These are phyloP conservation scores for Metarhizium album DNA, from an alignment of 2,329 filamentous ascomycete genomes.

Conservation along the genomic window DNA sequence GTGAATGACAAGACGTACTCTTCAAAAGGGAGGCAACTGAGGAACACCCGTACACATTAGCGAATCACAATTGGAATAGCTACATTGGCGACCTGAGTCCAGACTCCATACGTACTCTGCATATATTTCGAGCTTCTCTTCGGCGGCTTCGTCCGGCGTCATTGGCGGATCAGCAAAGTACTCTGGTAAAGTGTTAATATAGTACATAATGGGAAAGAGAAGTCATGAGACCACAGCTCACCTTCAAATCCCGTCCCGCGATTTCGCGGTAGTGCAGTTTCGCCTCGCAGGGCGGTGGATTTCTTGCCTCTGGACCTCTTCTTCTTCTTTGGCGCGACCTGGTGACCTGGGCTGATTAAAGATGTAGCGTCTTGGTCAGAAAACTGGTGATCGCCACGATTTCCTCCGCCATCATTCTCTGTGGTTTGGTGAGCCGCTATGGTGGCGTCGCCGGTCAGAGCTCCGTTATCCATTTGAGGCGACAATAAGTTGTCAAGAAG, in stretches of 20 bases:
- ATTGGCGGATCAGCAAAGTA: conserved; percentile 72
- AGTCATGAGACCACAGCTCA: conserved; percentile 12
- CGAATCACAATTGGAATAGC: neutral
- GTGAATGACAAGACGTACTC: conserved; percentile 31
- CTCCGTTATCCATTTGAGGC: neutral
- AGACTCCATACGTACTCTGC: conserved; percentile 36
- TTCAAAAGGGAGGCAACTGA: conserved; percentile 40
- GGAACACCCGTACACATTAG: conserved; percentile 10
- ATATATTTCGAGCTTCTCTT: conserved; percentile 59
- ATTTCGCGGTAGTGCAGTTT: conserved; percentile 30
- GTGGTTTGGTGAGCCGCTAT: neutral
- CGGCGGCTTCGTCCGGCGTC: conserved; percentile 54
- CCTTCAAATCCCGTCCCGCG: conserved; percentile 61
- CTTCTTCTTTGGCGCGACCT: conserved; percentile 9
- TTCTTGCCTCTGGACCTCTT: conserved; percentile 12
- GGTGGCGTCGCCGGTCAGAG: neutral
- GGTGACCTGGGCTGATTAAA: neutral
- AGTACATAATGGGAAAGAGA: neutral
- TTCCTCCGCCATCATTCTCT: neutral
- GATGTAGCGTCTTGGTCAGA: neutral
- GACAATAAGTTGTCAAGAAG: neutral
- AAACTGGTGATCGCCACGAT: neutral
- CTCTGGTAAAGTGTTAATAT: conserved; percentile 30
- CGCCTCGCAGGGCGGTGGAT: conserved; percentile 20
- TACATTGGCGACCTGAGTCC: too few relatives aligned